Evolutionary conservation across 2,329 filamentous ascomycete species (phyloP).

Genomic region (Fusarium foetens): DNA sequence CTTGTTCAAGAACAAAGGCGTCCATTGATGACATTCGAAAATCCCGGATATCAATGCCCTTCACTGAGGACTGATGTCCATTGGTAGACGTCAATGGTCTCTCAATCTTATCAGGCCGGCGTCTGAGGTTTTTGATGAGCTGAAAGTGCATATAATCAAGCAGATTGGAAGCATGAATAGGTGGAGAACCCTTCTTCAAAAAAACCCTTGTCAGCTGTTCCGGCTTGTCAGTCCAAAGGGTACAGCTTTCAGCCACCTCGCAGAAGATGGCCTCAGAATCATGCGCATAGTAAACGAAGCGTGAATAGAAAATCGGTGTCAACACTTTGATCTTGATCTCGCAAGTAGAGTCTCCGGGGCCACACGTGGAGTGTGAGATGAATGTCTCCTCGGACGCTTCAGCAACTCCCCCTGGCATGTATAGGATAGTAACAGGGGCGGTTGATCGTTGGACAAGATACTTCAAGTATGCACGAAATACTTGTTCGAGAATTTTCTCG

Average conservation of each 20-base stretch:
- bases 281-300: slow-evolving; percentile 71
- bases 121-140: slow-evolving; percentile 57
- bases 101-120: slow-evolving; percentile 54
- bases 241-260: slow-evolving; percentile 68
- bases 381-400: slow-evolving; percentile 52
- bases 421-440: slow-evolving; percentile 60
- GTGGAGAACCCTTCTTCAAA: slow-evolving; percentile 52
- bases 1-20: slow-evolving; percentile 55
- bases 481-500: slow-evolving; percentile 59
- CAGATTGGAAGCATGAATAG: slow-evolving; percentile 49
- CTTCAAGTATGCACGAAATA: slow-evolving; percentile 60
- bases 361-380: slow-evolving; percentile 45
- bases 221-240: slow-evolving; percentile 66
- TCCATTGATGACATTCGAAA: slow-evolving; percentile 64
- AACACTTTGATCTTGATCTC: slow-evolving; percentile 67
- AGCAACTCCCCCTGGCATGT: slow-evolving; percentile 62
- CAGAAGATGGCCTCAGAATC: slow-evolving; percentile 70
- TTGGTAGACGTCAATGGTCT: slow-evolving; percentile 55
- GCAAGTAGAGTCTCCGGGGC: slow-evolving; percentile 37
- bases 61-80: background rate
- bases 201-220: slow-evolving; percentile 60
- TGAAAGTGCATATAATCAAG: slow-evolving; percentile 56
- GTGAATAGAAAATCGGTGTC: slow-evolving; percentile 73
- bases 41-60: slow-evolving; percentile 54
- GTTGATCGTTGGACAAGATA: slow-evolving; percentile 60